Evolutionary conservation across 2,329 filamentous ascomycete genomes (phyloP).

Genomic region (Penicillium sp.): DNA sequence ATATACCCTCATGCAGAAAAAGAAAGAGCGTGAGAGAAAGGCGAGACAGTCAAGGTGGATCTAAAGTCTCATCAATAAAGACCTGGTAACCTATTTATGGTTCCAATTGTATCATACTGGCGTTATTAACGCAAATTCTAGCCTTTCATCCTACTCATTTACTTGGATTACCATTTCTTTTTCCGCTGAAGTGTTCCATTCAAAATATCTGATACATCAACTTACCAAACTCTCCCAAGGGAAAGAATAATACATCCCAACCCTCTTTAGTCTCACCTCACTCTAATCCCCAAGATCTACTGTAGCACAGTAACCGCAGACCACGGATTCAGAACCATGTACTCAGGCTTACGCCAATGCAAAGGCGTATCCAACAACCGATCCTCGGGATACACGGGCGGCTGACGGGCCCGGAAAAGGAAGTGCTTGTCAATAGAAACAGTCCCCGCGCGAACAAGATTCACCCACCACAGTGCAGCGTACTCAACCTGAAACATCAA

Average conservation of each 20-base stretch:
- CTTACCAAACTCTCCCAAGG: not conserved
- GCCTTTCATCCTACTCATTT: not conserved
- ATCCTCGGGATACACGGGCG: not conserved
- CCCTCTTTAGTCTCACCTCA: not conserved
- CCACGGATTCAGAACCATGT: not conserved
- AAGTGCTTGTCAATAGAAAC: not conserved
- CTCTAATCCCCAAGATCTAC: not conserved
- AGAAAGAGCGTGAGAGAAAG: slow-evolving; percentile 16
- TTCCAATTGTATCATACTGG: slow-evolving; percentile 5
- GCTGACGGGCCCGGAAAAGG: not conserved
- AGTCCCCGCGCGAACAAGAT: not conserved
- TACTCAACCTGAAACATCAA: not conserved
- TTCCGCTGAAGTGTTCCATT: not conserved
- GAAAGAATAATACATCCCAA: not conserved
- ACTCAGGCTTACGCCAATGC: not conserved
- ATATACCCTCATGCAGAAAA: slow-evolving; percentile 20
- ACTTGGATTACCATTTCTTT: not conserved
- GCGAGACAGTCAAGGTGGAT: slow-evolving; percentile 19
- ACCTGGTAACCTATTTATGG: not conserved
- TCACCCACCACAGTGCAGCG: not conserved
- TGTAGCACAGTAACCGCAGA: not conserved
- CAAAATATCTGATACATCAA: not conserved
- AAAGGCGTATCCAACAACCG: not conserved
- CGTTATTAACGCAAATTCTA: not conserved
- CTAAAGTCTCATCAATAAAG: slow-evolving; percentile 4